Conservation (phyloP, 768 basidiomycete genomes). For the Tubosaeta sp. region DNA sequence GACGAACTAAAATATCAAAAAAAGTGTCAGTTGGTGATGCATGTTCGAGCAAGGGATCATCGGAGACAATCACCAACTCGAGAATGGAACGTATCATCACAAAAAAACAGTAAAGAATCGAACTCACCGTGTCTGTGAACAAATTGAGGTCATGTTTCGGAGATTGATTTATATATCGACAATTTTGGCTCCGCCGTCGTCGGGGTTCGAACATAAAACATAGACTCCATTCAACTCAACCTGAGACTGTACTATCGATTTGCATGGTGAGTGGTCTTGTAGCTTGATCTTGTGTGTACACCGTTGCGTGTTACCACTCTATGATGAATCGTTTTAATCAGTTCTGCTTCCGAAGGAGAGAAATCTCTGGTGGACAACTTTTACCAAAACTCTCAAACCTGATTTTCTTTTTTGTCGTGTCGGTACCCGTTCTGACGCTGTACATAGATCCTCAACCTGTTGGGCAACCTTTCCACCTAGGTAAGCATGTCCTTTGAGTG, state of each 20-base stretch:
- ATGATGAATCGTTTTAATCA: constrained; percentile 54
- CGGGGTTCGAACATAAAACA: constrained; percentile 28
- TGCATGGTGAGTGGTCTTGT: constrained; percentile 13
- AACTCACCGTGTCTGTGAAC: constrained; percentile 30
- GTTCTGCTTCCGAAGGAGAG: constrained; percentile 84
- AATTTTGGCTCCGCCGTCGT: constrained; percentile 14
- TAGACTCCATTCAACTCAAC: not conserved
- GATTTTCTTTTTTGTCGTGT: constrained; percentile 27
- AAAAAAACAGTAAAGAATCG: constrained; percentile 12
- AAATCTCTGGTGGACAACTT: constrained; percentile 71
- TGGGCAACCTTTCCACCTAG: constrained; percentile 1
- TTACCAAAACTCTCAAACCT: constrained; percentile 48
- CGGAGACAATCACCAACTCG: constrained; percentile 67
- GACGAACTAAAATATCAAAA: constrained; percentile 17
- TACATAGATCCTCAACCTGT: constrained; percentile 4
- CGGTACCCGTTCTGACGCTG: constrained; percentile 2
- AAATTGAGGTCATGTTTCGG: not conserved
- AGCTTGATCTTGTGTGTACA: not conserved
- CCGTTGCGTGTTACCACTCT: constrained; percentile 7
- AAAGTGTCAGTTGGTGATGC: constrained; percentile 55
- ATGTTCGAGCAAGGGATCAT: constrained; percentile 78
- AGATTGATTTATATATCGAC: not conserved
- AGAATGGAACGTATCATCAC: constrained; percentile 71
- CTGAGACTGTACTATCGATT: not conserved
- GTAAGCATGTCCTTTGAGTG: not conserved